Evolutionary conservation across 495 filamentous ascomycete species (phyloP).

Genomic region (Cercophora scortea): DNA sequence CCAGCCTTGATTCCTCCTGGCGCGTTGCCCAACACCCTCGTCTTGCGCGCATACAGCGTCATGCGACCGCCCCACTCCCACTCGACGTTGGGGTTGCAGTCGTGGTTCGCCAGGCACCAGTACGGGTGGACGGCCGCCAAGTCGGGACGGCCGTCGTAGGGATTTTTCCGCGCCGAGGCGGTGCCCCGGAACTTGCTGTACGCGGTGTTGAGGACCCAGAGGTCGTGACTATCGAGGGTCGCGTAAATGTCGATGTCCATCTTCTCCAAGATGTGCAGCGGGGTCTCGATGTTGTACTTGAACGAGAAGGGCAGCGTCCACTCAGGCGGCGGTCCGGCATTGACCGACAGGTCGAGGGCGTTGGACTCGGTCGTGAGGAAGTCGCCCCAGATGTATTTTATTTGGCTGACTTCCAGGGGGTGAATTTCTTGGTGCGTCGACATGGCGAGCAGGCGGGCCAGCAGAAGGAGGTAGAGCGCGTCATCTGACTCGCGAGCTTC

Average conservation of each 20-base stretch:
- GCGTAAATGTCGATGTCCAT: slow-evolving; percentile 85
- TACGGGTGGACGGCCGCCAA: slow-evolving; percentile 58
- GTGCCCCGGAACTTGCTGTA: slow-evolving; percentile 91
- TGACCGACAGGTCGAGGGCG: slow-evolving; percentile 39
- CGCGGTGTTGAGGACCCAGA: slow-evolving; percentile 92
- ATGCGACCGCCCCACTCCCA: slow-evolving; percentile 94
- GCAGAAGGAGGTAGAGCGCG: slow-evolving; percentile 70
- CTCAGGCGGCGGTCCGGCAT: slow-evolving; percentile 45
- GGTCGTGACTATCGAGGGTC: slow-evolving; percentile 55
- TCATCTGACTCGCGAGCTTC: slow-evolving; percentile 62
- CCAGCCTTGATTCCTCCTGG: slow-evolving; percentile 59
- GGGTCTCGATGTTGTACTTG: slow-evolving; percentile 70
- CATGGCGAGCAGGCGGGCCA: slow-evolving; percentile 77
- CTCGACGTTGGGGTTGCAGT: slow-evolving; percentile 83
- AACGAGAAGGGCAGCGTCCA: slow-evolving; percentile 85
- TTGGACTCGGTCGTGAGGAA: slow-evolving; percentile 41
- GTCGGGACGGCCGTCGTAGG: slow-evolving; percentile 65
- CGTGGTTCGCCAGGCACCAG: slow-evolving; percentile 75
- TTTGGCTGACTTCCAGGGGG: slow-evolving; percentile 72
- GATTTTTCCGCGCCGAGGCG: slow-evolving; percentile 72
- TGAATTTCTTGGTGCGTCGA: slow-evolving; percentile 73
- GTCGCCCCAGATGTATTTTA: slow-evolving; percentile 95
- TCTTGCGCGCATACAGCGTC: slow-evolving; percentile 49
- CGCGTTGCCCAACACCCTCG: slow-evolving; percentile 26
- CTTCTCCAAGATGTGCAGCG: slow-evolving; percentile 78